phyloP scores from a whole-genome alignment of 1,284 basidiomycete species.

The Albatrellus sp. region DNA sequence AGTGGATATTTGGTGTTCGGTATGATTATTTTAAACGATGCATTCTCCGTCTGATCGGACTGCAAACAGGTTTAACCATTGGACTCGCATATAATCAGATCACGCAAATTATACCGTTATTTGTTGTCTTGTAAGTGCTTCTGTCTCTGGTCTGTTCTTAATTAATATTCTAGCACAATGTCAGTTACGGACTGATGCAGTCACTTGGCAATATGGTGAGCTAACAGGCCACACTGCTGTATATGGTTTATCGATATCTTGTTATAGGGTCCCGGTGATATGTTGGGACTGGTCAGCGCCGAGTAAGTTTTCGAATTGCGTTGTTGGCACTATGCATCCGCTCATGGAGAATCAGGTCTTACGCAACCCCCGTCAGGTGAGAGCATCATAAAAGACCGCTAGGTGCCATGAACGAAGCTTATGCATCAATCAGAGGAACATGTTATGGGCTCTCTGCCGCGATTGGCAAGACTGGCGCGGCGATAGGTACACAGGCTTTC shows the following conservation, averaged over 20 bases:
- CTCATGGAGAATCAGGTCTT: conserved; percentile 28
- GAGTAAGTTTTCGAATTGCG: conserved; percentile 31
- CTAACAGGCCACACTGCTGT: background rate
- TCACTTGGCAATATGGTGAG: conserved; percentile 53
- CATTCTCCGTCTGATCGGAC: background rate
- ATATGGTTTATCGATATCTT: background rate
- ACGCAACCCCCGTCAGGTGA: conserved; percentile 54
- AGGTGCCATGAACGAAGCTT: background rate
- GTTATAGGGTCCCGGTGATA: conserved; percentile 56
- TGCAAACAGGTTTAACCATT: conserved; percentile 40
- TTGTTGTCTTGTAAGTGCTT: conserved; percentile 47
- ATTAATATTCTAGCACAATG: conserved; percentile 9
- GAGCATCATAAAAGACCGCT: background rate
- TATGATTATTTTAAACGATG: conserved; percentile 12
- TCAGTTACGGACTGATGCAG: conserved; percentile 56
- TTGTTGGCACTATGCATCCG: conserved; percentile 3
- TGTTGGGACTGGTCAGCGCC: conserved; percentile 56
- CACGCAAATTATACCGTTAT: conserved; percentile 50
- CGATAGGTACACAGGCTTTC: conserved; percentile 66
- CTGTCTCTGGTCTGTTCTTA: background rate
- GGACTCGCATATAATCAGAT: conserved; percentile 59
- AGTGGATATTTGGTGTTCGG: conserved; percentile 64
- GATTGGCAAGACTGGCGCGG: conserved; percentile 67
- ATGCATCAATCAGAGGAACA: conserved; percentile 28
- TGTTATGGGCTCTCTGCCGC: conserved; percentile 64